These are phyloP conservation scores for Arthrobotrys entomopaga DNA, from an alignment of 2,329 filamentous ascomycete genomes.

Conservation along the genomic window DNA sequence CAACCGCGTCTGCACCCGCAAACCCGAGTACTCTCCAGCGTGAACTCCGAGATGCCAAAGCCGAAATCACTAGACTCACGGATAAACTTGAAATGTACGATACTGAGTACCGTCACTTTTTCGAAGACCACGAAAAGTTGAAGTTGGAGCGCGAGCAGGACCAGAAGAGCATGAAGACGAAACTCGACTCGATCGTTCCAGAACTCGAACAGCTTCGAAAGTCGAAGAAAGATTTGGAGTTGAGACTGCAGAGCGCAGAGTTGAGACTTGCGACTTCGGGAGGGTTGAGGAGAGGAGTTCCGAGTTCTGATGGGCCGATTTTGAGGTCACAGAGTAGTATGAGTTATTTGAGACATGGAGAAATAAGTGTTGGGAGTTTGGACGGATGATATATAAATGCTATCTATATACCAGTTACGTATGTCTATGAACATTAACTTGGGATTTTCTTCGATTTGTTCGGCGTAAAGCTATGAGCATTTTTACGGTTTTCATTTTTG, in stretches of 20 bases:
- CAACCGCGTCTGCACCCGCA: constrained; percentile 17
- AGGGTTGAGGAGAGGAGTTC: constrained; percentile 15
- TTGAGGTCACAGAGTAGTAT: constrained; percentile 45
- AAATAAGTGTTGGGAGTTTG: constrained; percentile 45
- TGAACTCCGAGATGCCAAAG: constrained; percentile 38
- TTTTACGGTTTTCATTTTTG: constrained; percentile 17
- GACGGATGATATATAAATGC: constrained; percentile 12
- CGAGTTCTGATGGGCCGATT: constrained; percentile 16
- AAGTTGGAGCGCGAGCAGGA: constrained; percentile 40
- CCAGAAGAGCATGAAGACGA: constrained; percentile 32
- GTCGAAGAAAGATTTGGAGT: constrained; percentile 32
- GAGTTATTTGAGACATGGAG: constrained; percentile 42
- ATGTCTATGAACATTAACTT: too few relatives aligned
- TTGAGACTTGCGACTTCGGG: constrained; percentile 44
- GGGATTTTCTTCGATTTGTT: constrained; percentile 8
- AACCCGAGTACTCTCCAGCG: constrained; percentile 24
- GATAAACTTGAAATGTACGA: constrained; percentile 54
- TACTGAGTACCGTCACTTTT: constrained; percentile 46
- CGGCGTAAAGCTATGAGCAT: constrained; percentile 33
- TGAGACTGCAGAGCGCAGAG: constrained; percentile 39
- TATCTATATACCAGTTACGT: too few relatives aligned
- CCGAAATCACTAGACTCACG: constrained; percentile 33
- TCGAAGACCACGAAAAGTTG: constrained; percentile 46
- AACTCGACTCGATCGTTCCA: constrained; percentile 22
- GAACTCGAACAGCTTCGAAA: constrained; percentile 41